These are phyloP conservation scores for Angomonas ambiguus DNA, from an alignment of 208 protist genomes.

Conservation along the genomic window DNA sequence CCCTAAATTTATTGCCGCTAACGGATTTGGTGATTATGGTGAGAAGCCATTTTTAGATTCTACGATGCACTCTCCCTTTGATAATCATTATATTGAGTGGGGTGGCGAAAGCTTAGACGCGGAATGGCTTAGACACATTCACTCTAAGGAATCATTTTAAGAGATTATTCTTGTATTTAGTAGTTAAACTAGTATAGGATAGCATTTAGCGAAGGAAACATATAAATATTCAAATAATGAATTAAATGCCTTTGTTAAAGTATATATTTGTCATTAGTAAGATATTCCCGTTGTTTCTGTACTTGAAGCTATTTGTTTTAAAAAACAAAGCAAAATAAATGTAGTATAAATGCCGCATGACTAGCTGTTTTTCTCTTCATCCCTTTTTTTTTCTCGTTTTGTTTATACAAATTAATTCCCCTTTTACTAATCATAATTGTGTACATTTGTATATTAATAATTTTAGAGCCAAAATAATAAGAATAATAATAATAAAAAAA, in stretches of 20 bases:
- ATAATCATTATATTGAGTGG: slow-evolving; percentile 88
- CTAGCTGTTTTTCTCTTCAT: background rate
- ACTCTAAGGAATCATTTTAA: slow-evolving; percentile 85
- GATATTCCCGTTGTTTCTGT: too few relatives aligned
- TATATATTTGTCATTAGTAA: background rate
- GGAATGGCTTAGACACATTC: slow-evolving; percentile 86
- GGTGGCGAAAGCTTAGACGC: slow-evolving; percentile 75
- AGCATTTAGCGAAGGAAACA: background rate
- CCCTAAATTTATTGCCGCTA: slow-evolving; percentile 67
- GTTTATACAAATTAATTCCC: background rate
- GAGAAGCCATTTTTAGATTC: slow-evolving; percentile 80
- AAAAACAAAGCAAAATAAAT: background rate
- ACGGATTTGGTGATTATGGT: slow-evolving; percentile 82
- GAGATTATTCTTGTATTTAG: background rate
- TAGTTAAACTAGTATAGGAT: background rate
- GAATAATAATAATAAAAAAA: slow-evolving; percentile 15
- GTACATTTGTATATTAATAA: background rate
- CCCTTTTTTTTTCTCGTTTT: background rate
- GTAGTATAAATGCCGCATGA: background rate
- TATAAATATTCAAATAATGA: background rate
- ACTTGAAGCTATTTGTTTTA: too few relatives aligned
- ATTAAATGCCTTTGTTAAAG: background rate
- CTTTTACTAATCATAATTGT: slow-evolving; percentile 2
- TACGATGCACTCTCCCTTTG: slow-evolving; percentile 73
- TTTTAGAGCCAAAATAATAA: background rate